phyloP scores from a whole-genome alignment of 176 grass and related monocot genomes.

The Puccinellia tenuiflora region DNA sequence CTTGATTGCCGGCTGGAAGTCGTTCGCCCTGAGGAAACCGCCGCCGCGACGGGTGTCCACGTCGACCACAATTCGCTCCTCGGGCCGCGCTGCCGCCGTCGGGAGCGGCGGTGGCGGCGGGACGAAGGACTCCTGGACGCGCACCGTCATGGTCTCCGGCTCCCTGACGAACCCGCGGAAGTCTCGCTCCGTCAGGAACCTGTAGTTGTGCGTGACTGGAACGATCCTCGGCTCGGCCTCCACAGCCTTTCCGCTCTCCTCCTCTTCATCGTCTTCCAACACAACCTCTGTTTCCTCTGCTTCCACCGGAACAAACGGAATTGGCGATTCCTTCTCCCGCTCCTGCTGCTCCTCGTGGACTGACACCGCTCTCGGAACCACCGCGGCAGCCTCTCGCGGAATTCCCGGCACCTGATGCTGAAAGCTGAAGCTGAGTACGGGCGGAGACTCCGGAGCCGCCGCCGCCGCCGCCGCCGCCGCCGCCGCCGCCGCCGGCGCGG shows the following conservation, averaged over 20 bases:
- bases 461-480: no score
- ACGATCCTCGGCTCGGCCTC: conserved; percentile 3
- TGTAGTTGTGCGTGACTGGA: conserved; percentile 51
- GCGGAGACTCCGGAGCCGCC: background rate
- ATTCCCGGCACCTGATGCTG: conserved; percentile 43
- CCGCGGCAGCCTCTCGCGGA: background rate
- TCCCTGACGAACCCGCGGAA: conserved; percentile 64
- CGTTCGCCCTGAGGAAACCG: conserved; percentile 12
- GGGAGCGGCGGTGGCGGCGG: background rate
- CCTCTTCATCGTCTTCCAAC: background rate
- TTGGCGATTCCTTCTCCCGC: background rate
- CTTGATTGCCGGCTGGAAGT: conserved; percentile 25
- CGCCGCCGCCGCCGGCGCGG: no score
- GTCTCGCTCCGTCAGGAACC: conserved; percentile 59
- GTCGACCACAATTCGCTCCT: conserved; percentile 26
- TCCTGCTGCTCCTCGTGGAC: background rate
- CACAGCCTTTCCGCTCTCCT: background rate
- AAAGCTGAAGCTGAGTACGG: conserved; percentile 69
- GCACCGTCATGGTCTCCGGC: conserved; percentile 63
- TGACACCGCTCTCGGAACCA: background rate
- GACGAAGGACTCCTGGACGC: conserved; percentile 49
- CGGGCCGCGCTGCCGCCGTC: background rate
- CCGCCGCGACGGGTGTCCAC: background rate
- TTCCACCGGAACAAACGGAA: background rate
- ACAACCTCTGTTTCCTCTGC: conserved; percentile 29